Conservation (phyloP, 163 green algal genomes). For the Scenedesmus sp. region DNA sequence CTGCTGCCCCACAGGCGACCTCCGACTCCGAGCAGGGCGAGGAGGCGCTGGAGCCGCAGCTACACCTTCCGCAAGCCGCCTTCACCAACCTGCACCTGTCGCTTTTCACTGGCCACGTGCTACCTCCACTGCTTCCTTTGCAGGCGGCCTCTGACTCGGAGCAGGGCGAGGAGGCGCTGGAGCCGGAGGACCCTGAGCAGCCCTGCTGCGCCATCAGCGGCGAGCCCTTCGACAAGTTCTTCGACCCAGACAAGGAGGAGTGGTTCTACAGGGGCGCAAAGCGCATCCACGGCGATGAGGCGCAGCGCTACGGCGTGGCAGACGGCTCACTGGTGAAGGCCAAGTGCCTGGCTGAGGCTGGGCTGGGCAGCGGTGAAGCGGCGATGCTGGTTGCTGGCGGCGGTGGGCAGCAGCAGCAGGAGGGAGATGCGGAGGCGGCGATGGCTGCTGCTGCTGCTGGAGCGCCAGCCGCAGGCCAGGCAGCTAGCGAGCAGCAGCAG, state of each 20-base stretch:
- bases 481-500: constrained; percentile 30
- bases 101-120: too few relatives aligned
- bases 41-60: too few relatives aligned
- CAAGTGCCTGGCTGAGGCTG: constrained; percentile 38
- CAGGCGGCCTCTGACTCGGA: constrained; percentile 16
- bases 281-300: constrained; percentile 52
- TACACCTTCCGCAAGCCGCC: background rate
- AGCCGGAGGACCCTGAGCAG: constrained; percentile 67
- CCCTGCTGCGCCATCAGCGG: constrained; percentile 68
- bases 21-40: too few relatives aligned
- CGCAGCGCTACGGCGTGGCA: constrained; percentile 56
- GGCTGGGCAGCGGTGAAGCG: constrained; percentile 5
- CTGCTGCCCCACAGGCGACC: too few relatives aligned
- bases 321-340: constrained; percentile 67
- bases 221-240: constrained; percentile 70
- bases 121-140: background rate
- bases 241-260: constrained; percentile 65
- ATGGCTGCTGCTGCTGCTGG: constrained; percentile 34
- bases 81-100: background rate
- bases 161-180: constrained; percentile 2
- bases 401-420: background rate
- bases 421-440: background rate
- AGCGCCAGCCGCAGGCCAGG: background rate
- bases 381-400: constrained; percentile 22
- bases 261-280: constrained; percentile 69